Evolutionary conservation across 169 alveolate genomes (phyloP), one percentile per base, ranked within the genome.

Genomic region (Hepatocystis sp.): DNA sequence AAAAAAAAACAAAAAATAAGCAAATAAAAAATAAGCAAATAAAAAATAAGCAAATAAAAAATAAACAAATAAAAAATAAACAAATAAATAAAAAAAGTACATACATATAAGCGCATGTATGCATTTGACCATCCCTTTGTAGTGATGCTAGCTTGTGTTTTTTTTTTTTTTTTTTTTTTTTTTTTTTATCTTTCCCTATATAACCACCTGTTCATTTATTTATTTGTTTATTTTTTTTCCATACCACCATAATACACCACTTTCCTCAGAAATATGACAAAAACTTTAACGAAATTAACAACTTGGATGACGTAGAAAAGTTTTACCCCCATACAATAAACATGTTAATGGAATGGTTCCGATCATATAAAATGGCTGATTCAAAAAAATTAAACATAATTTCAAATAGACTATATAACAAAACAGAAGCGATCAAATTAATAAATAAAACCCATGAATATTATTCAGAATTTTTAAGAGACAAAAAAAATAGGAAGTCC

Each of bases 341-440:
- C 25, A 5, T 71, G 27, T 34, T 71, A 25, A 34, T 71, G 15
- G 86, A 71, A 15, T 71, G 86, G 86, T 71, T 71, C n/a, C 68
- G 86, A 7, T 71, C 86, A 34, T 71, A 71, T 40, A 71, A 71
- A 71, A 71, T 56, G 86, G 86, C 86, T 0, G 86, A 71, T 5
- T 42, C 86, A 0, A 71, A 71, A 32, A 58, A 56, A 30, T 21
- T 71, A 71, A 71, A 71, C 10, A 40, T 71, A 7, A 71, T 71
- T 32, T 71, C 76, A 4, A 71, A 71, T 28, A 46, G 58, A 44
- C 28, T 71, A 36, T 49, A 71, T 34, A 60, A 28, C 17, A 71
- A 51, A 28, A 30, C 55, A 36, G 86, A 71, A 36, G 58, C 78
- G 32, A 76, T 56, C 42, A 52, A 49, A 7, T 60, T 71, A 19